phyloP scores from a whole-genome alignment of 2,329 filamentous ascomycete genomes.

The Acrocalymma vagum region DNA sequence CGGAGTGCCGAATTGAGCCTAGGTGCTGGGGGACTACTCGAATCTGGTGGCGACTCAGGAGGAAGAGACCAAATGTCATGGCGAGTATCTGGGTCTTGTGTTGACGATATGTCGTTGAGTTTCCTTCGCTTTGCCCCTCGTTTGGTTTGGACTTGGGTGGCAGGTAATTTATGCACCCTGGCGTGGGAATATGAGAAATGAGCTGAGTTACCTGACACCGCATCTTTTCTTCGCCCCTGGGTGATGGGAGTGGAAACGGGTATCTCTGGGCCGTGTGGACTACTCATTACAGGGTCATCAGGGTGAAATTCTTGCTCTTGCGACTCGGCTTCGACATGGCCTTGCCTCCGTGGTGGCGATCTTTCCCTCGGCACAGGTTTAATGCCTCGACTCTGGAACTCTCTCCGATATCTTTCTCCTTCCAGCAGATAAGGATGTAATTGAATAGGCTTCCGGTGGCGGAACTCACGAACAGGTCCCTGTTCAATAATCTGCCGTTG shows the following conservation, averaged over 20 bases:
- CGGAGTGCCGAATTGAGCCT: slow-evolving; percentile 12
- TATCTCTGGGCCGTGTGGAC: slow-evolving; percentile 31
- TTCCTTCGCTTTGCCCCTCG: slow-evolving; percentile 30
- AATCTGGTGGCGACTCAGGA: slow-evolving; percentile 53
- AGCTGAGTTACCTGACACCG: slow-evolving; percentile 5
- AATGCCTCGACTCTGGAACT: slow-evolving; percentile 53
- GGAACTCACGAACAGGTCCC: slow-evolving; percentile 43
- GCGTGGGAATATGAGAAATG: slow-evolving; percentile 8
- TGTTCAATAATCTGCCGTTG: slow-evolving; percentile 24
- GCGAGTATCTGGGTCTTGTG: slow-evolving; percentile 13
- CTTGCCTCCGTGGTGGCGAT: slow-evolving; percentile 30
- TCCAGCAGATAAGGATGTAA: slow-evolving; percentile 59
- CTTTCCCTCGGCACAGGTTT: slow-evolving; percentile 49
- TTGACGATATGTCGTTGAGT: slow-evolving; percentile 20
- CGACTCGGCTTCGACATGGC: slow-evolving; percentile 28
- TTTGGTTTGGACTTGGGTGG: slow-evolving; percentile 23
- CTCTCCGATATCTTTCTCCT: slow-evolving; percentile 52
- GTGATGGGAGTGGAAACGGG: slow-evolving; percentile 31
- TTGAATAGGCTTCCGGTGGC: slow-evolving; percentile 58
- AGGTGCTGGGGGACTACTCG: slow-evolving; percentile 35
- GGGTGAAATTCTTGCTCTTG: slow-evolving; percentile 45
- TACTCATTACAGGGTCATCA: slow-evolving; percentile 25
- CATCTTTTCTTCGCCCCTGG: slow-evolving; percentile 13
- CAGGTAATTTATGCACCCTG: slow-evolving; percentile 11
- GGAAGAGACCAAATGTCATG: slow-evolving; percentile 48